Evolutionary conservation across 164 flowering plant genomes (phyloP).

Genomic region (Chimonanthus praecox): DNA sequence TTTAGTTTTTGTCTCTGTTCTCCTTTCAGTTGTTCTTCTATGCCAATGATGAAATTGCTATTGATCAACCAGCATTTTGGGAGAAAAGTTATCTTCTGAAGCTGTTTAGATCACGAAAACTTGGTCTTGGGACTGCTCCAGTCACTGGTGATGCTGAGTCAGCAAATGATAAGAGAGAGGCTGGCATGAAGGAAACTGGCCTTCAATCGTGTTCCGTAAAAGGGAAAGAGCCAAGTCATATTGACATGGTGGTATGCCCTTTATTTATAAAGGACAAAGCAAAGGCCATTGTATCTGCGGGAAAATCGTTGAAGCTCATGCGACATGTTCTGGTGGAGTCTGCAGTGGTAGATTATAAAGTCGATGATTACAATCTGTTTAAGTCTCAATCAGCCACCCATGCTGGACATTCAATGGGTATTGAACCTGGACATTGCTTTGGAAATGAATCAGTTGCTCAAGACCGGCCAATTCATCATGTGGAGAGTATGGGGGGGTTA

Average conservation of each 20-base stretch:
- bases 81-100: conserved; percentile 80
- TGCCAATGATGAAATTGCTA: conserved; percentile 56
- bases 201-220: conserved; percentile 23
- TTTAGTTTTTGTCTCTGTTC: not conserved
- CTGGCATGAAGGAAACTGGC: conserved; percentile 26
- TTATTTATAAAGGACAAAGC: conserved; percentile 72
- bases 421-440: not conserved
- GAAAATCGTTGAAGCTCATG: conserved; percentile 90
- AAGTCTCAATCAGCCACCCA: not conserved
- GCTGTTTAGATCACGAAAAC: conserved; percentile 21
- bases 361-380: conserved; percentile 12
- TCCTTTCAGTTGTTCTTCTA: conserved; percentile 74
- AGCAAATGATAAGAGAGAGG: conserved; percentile 24
- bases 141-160: conserved; percentile 15
- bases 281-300: conserved; percentile 80
- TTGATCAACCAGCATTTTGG: conserved; percentile 84
- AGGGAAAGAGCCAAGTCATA: conserved; percentile 33
- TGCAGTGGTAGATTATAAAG: conserved; percentile 12
- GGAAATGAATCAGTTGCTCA: conserved; percentile 3
- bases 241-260: conserved; percentile 52
- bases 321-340: conserved; percentile 40
- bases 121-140: conserved; percentile 21
- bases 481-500: conserved; percentile 37
- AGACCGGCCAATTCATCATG: conserved; percentile 8
- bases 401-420: not conserved